A percentile compares a stretch with the other conserved stretches of the same genome.
These are phyloP conservation scores for Lactarius sanguifluus DNA, from an alignment of 768 basidiomycete species.

Conservation along the genomic window DNA sequence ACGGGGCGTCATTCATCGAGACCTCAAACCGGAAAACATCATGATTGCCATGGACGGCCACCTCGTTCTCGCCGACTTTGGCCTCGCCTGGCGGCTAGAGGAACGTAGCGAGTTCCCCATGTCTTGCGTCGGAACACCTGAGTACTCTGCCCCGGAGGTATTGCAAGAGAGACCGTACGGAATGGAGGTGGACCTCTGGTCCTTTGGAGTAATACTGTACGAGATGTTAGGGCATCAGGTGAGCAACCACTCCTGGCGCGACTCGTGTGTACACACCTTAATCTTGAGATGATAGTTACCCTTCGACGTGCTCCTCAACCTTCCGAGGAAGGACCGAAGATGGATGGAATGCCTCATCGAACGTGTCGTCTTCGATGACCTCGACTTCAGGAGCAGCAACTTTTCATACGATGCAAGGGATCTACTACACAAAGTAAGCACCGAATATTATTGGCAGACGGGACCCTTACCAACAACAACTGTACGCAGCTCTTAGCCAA, in stretches of 20 bases:
- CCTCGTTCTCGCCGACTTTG: constrained; percentile 23
- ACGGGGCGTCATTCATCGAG: constrained; percentile 20
- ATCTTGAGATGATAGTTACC: not conserved
- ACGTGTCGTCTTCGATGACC: not conserved
- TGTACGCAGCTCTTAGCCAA: constrained; percentile 10
- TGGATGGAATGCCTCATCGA: not conserved
- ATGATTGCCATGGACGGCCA: constrained; percentile 20
- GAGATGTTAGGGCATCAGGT: constrained; percentile 56
- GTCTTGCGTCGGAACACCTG: constrained; percentile 15
- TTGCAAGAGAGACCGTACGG: constrained; percentile 11
- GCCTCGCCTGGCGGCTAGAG: constrained; percentile 20
- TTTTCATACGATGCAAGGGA: constrained; percentile 12
- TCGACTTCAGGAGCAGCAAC: not conserved
- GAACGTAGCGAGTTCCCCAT: not conserved
- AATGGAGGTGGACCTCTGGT: constrained; percentile 87
- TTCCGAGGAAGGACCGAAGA: constrained; percentile 1
- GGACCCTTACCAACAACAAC: not conserved
- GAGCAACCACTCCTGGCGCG: not conserved
- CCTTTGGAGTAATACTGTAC: constrained; percentile 91
- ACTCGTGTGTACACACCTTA: not conserved
- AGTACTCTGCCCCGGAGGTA: constrained; percentile 21
- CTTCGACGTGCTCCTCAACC: constrained; percentile 10
- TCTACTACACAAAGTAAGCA: constrained; percentile 9
- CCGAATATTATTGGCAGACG: not conserved
- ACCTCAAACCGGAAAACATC: constrained; percentile 26